These are phyloP conservation scores for Yamadazyma scolyti DNA, from an alignment of 805 yeast species.

Conservation along the genomic window DNA sequence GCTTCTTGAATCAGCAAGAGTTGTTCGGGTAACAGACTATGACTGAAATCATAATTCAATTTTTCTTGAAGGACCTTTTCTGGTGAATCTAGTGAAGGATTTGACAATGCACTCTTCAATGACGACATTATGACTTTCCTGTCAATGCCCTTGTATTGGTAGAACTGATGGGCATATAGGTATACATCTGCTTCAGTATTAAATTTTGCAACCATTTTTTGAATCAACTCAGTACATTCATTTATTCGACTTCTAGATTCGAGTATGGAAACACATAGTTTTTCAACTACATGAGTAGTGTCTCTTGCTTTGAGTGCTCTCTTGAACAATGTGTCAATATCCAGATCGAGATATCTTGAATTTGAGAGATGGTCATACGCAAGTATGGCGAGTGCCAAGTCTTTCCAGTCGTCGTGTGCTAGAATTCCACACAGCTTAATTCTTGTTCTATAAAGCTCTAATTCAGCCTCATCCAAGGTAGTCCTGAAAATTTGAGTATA, in stretches of 20 bases:
- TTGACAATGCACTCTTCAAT: slow-evolving; percentile 27
- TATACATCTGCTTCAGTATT: slow-evolving; percentile 42
- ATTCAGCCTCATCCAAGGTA: too few relatives aligned
- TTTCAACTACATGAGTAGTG: slow-evolving; percentile 42
- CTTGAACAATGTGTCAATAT: slow-evolving; percentile 17
- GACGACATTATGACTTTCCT: slow-evolving; percentile 18
- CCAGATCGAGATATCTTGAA: slow-evolving; percentile 13
- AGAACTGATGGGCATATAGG: slow-evolving; percentile 43
- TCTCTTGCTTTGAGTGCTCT: slow-evolving; percentile 29
- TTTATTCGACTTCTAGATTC: slow-evolving; percentile 25
- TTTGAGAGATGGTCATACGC: slow-evolving; percentile 12
- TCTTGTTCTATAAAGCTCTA: too few relatives aligned
- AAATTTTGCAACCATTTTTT: slow-evolving; percentile 20
- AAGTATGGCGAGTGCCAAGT: slow-evolving; percentile 21
- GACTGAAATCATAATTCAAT: slow-evolving; percentile 33
- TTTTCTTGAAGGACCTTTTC: slow-evolving; percentile 47
- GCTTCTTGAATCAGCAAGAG: too few relatives aligned
- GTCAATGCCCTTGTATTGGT: slow-evolving; percentile 22
- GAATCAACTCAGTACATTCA: slow-evolving; percentile 20
- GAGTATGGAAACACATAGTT: slow-evolving; percentile 31
- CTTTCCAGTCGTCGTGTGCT: slow-evolving; percentile 35
- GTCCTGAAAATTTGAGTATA: too few relatives aligned
- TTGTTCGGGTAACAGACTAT: too few relatives aligned
- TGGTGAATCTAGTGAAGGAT: slow-evolving; percentile 44
- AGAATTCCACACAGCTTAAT: too few relatives aligned